Evolutionary conservation across 306 rosid genomes (phyloP).

Genomic region (Canavalia ensiformis): DNA sequence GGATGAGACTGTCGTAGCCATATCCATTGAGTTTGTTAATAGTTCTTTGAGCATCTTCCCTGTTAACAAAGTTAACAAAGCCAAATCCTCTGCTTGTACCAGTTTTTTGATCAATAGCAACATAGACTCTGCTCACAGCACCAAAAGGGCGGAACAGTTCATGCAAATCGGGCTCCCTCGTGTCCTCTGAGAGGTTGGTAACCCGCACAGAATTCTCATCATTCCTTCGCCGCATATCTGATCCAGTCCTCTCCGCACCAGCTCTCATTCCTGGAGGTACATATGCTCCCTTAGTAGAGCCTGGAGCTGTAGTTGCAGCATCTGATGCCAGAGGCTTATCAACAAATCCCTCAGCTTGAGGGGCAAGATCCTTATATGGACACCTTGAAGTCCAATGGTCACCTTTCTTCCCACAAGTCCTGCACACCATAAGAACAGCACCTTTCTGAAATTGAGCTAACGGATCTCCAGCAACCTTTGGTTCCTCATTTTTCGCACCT

Average conservation of each 20-base stretch:
- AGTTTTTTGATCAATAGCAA: slow-evolving; percentile 91
- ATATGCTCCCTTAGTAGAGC: slow-evolving; percentile 68
- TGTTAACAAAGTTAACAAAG: slow-evolving; percentile 90
- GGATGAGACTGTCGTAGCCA: slow-evolving; percentile 80
- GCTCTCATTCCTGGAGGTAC: slow-evolving; percentile 89
- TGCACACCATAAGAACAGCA: slow-evolving; percentile 92
- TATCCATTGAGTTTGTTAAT: slow-evolving; percentile 93
- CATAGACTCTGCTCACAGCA: slow-evolving; percentile 87
- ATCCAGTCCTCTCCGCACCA: slow-evolving; percentile 74
- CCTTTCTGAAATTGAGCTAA: slow-evolving; percentile 66
- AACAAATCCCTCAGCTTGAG: slow-evolving; percentile 59
- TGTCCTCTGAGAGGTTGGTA: slow-evolving; percentile 95
- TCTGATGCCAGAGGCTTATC: slow-evolving; percentile 75
- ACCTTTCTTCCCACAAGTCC: slow-evolving; percentile 95
- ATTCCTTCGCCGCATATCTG: slow-evolving; percentile 92
- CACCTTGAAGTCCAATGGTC: slow-evolving; percentile 98
- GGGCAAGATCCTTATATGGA: slow-evolving; percentile 92
- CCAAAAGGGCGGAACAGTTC: slow-evolving; percentile 98
- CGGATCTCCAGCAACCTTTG: slow-evolving; percentile 72
- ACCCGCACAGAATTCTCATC: slow-evolving; percentile 97
- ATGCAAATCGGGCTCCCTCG: slow-evolving; percentile 89
- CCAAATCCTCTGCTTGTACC: slow-evolving; percentile 94
- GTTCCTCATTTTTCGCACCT: slow-evolving; percentile 85
- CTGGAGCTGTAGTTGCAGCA: slow-evolving; percentile 52
- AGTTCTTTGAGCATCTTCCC: slow-evolving; percentile 95